phyloP scores from a whole-genome alignment of 306 rosid genomes.

The Medicago ruthenica region DNA sequence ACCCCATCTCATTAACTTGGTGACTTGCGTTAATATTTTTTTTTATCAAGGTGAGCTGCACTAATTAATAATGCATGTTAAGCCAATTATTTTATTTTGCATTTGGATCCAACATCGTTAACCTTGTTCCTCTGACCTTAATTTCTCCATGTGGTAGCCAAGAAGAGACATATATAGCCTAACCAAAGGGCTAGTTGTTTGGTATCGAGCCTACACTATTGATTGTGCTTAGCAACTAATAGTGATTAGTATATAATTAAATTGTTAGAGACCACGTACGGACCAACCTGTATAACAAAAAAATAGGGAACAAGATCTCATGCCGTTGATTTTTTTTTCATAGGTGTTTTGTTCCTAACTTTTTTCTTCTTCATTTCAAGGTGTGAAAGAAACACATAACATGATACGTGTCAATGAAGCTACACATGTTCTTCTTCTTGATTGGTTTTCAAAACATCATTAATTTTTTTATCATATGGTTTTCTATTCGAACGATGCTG shows the following conservation, averaged over 20 bases:
- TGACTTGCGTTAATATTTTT: neutral
- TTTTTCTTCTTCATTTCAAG: slow-evolving; percentile 54
- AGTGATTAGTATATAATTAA: slow-evolving; percentile 42
- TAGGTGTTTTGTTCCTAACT: slow-evolving; percentile 67
- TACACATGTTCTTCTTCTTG: slow-evolving; percentile 63
- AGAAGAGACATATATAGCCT: slow-evolving; percentile 53
- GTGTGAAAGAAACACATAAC: slow-evolving; percentile 49
- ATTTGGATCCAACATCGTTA: slow-evolving; percentile 42
- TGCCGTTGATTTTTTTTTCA: slow-evolving; percentile 45
- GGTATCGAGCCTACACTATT: slow-evolving; percentile 55
- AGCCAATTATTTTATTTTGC: slow-evolving; percentile 10
- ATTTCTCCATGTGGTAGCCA: slow-evolving; percentile 48
- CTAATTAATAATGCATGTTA: slow-evolving; percentile 15
- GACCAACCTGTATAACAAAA: slow-evolving; percentile 47
- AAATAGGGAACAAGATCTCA: slow-evolving; percentile 68
- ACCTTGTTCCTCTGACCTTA: slow-evolving; percentile 32
- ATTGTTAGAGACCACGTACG: slow-evolving; percentile 49
- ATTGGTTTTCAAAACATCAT: slow-evolving; percentile 36
- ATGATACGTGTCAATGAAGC: slow-evolving; percentile 58
- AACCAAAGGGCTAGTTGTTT: slow-evolving; percentile 52
- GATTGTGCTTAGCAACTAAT: slow-evolving; percentile 52
- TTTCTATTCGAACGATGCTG: slow-evolving; percentile 50
- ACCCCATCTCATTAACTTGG: slow-evolving; percentile 14
- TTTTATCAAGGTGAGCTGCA: neutral
- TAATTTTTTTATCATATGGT: slow-evolving; percentile 32